These are phyloP conservation scores for Chlorella sp. DNA, from an alignment of 139 green algal genomes.

Conservation along the genomic window DNA sequence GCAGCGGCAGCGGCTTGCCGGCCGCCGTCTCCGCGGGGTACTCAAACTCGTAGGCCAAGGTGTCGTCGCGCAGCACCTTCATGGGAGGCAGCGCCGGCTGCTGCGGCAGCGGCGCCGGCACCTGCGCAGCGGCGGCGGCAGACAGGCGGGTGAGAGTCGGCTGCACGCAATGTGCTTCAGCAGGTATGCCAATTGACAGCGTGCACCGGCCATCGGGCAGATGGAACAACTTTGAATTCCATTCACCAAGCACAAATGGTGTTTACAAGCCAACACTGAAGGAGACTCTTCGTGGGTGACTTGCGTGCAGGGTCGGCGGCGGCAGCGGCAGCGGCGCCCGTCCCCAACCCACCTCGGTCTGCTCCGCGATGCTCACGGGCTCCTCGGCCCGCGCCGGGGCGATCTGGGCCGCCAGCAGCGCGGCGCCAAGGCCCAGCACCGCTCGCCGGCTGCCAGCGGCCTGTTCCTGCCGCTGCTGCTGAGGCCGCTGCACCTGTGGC, in stretches of 20 bases:
- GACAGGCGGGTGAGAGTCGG: neutral
- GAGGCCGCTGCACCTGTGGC: neutral
- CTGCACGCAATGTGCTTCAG: neutral
- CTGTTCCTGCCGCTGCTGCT: slow-evolving; percentile 1
- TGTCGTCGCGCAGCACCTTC: slow-evolving; percentile 62
- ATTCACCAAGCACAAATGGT: too few relatives aligned
- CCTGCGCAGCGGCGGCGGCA: neutral
- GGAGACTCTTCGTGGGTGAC: neutral
- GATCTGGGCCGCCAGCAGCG: slow-evolving; percentile 5
- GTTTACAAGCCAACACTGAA: too few relatives aligned
- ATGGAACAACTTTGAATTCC: too few relatives aligned
- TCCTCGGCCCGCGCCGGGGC: neutral
- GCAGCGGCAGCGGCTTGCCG: slow-evolving; percentile 60
- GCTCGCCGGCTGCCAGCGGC: neutral
- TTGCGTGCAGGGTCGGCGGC: neutral
- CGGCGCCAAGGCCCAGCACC: neutral
- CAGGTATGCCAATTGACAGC: too few relatives aligned
- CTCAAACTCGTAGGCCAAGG: slow-evolving; percentile 82
- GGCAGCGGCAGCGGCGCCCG: neutral
- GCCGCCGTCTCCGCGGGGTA: slow-evolving; percentile 71
- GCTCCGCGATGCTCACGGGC: neutral
- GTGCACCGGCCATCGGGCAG: too few relatives aligned
- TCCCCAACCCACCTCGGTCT: neutral
- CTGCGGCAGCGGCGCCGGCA: neutral
- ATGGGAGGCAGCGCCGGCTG: neutral